A percentile compares a stretch with the other conserved stretches of the same genome.
Evolutionary conservation across 2,329 filamentous ascomycete species (phyloP).

Genomic region (Mycosphaerelloides madeirae): DNA sequence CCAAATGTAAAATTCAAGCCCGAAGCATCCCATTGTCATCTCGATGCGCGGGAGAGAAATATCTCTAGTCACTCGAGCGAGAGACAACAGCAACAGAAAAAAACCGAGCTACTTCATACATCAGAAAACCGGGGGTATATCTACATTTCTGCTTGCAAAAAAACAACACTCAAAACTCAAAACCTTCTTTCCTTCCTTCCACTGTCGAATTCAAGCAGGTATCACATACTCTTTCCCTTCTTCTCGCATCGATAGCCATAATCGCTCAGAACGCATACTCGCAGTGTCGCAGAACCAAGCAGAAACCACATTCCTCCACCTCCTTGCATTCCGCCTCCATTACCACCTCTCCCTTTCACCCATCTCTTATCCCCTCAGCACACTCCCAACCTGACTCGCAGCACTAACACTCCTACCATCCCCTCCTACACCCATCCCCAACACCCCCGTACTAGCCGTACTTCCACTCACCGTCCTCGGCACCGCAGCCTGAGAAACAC

Average conservation of each 20-base stretch:
- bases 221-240: not conserved
- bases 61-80: no score
- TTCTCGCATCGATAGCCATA: not conserved
- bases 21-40: no score
- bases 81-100: no score
- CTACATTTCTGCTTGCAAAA: slow-evolving; percentile 2
- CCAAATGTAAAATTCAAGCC: no score
- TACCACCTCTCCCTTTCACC: not conserved
- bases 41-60: no score
- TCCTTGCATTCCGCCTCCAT: not conserved
- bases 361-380: slow-evolving; percentile 1
- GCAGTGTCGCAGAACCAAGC: not conserved
- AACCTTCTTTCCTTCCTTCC: not conserved
- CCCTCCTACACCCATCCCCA: not conserved
- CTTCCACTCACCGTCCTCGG: slow-evolving; percentile 15
- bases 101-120: no score
- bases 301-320: not conserved
- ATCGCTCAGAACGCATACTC: not conserved
- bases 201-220: no score
- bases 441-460: not conserved
- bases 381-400: slow-evolving; percentile 3
- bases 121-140: slow-evolving; percentile 4
- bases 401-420: slow-evolving; percentile 1
- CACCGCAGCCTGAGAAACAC: not conserved
- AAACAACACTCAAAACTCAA: not conserved